Evolutionary conservation across 2,329 filamentous ascomycete species (phyloP), one percentile per base, ranked within the genome.

Genomic region (Fusarium sp.): DNA sequence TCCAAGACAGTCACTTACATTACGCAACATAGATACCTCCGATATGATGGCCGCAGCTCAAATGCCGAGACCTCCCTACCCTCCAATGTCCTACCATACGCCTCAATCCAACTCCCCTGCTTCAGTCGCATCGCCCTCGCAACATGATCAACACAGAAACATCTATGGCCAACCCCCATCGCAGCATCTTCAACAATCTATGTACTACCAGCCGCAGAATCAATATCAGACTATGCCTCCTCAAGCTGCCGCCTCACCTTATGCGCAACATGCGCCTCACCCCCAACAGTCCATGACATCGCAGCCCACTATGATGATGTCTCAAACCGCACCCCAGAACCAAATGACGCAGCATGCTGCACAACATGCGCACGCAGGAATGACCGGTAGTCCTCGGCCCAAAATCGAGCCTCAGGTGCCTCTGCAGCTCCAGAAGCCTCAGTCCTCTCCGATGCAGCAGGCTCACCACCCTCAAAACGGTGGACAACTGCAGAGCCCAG

Each of bases 101-200:
- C 95, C 95, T 62, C 95, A 98, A 85, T 97, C 95, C 64, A 97
- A 96, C 83, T 98, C 96, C 62, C 96, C 96, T 55, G 94, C 94
- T 44, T 97, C 95, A 57, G 95, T 98, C 78, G 93, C 95, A 73
- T 98, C 96, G 39, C 92, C 94, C 28, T 94, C 95, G 66, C 89
- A 91, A 64, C 95, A 98, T 83, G 96, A 98, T 80, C 94, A 96
- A 80, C 94, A 97, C 85, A 89, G 95, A 77, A 92, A 91, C 78
- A 89, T 98, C 81, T 98, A 98, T 83, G 92, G 90, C 41, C 93
- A 95, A 78, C 92, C 93, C 57, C 85, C 91, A 42, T 90, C 93
- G 63, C 94, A 96, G 82, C 90, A 97, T 83, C 89, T 94, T 77
- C 93, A 93, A 76, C 91, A 90, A 79, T 87, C 93, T 41, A 94